These are phyloP conservation scores for Vigna reflexopilosa DNA, from an alignment of 306 rosid species.

Conservation along the genomic window DNA sequence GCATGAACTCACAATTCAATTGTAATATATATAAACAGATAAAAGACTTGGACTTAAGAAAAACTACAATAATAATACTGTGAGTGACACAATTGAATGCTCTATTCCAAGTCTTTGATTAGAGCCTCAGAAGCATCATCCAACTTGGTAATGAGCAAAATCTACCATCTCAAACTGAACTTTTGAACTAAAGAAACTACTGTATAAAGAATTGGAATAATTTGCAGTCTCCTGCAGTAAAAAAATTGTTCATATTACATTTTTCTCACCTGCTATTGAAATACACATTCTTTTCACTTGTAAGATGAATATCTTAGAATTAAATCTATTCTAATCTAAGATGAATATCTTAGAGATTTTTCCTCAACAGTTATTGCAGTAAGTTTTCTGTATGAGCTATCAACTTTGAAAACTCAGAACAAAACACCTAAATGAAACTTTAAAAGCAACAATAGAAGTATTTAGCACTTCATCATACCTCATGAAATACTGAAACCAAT, in stretches of 20 bases:
- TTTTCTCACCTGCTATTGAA: background rate
- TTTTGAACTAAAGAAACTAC: conserved; percentile 11
- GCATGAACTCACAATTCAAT: no score
- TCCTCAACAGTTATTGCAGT: background rate
- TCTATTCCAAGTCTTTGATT: background rate
- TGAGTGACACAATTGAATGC: background rate
- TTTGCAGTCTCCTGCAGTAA: background rate
- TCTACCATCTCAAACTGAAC: background rate
- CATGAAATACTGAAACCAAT: background rate
- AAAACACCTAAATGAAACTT: background rate
- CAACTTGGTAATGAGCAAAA: conserved; percentile 11
- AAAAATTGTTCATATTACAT: background rate
- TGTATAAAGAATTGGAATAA: background rate
- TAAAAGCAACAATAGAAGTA: background rate
- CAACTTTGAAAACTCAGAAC: background rate
- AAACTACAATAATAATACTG: no score
- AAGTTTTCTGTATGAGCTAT: background rate
- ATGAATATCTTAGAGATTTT: background rate
- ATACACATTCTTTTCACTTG: background rate
- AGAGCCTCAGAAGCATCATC: background rate
- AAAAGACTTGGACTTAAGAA: no score
- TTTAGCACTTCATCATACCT: background rate
- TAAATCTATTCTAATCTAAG: background rate
- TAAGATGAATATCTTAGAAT: background rate
- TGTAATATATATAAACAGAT: no score